Base-by-base conservation (phyloP, 768 basidiomycete species). In the Suillus subaureus region DNA sequence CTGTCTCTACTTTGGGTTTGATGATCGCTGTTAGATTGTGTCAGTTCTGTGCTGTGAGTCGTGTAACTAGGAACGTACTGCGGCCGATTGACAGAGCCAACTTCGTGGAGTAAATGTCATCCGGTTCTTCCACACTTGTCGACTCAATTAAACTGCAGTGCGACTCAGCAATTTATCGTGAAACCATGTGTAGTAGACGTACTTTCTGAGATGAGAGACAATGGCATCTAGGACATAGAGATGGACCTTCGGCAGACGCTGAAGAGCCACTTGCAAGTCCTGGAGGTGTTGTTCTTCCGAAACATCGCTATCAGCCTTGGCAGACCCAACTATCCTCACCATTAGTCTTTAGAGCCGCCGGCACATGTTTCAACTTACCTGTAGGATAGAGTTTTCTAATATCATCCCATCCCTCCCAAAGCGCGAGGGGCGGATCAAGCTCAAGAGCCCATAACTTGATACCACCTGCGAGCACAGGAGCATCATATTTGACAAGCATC, bases 331-430 rank as follows among this genome's bases (percentile, higher is more conserved):
- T 78, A 64, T 45, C 61, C 54, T 23, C n/a, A 9, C 4, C 3
- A 16, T 66, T n/a, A 65, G 56, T 54, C 26, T 33, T 43, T 6
- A 26, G 21, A 35, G 9, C 6, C 13, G 23, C 13, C 23, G 1
- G 21, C 1, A 49, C 28, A 65, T 35, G 23, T 26, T 35, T 31
- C 64, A 28, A 70, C 82, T 37, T 58, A 83, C 84, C 85, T 42
- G 81, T 84, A 6, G 94, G 94, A 72, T 97, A 98, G n/a, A 97
- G 69, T 68, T 87, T 89, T 63, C 93, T 85, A 67, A 96, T 82
- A 37, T 97, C 96, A 51, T 96, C 94, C 92, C 96, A 99, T 54
- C 91, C 88, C 71, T 96, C 94, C 83, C 90, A 97, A 56, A 92
- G 79, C 21, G 87, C 85, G 13, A 97, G 75, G 33, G 97, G 95